These are phyloP conservation scores for Shiraia sp. DNA, from an alignment of 2,329 filamentous ascomycete species.

Conservation along the genomic window DNA sequence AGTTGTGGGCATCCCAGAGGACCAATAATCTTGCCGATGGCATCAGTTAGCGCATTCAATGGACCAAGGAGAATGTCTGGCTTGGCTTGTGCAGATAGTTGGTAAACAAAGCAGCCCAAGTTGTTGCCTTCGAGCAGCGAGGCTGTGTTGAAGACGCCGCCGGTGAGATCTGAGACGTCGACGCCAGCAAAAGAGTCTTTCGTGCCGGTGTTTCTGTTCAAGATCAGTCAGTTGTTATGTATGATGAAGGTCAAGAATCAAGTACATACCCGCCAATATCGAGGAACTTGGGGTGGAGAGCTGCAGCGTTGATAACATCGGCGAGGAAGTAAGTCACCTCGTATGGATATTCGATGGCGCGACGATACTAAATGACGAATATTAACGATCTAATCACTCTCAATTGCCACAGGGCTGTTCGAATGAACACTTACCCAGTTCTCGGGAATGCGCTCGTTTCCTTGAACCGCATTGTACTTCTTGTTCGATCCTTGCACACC, in stretches of 20 bases:
- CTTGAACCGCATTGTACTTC: constrained; percentile 21
- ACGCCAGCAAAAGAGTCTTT: constrained; percentile 26
- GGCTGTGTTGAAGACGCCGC: constrained; percentile 18
- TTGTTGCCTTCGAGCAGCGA: constrained; percentile 20
- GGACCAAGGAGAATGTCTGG: constrained; percentile 22
- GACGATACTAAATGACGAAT: constrained; percentile 15
- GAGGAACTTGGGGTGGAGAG: constrained; percentile 27
- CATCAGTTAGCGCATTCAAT: constrained; percentile 15
- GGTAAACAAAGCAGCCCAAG: constrained; percentile 19
- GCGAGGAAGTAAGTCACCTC: constrained; percentile 23
- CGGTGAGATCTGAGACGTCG: constrained; percentile 17
- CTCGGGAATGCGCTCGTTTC: constrained; percentile 21
- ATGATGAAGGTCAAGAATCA: not conserved
- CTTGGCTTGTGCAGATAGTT: constrained; percentile 24
- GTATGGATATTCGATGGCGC: constrained; percentile 26
- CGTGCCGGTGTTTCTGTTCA: constrained; percentile 22
- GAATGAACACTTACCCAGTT: constrained; percentile 16
- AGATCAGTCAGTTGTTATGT: not conserved
- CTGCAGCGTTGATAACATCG: constrained; percentile 19
- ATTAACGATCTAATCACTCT: no score
- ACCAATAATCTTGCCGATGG: constrained; percentile 17
- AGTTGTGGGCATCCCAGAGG: constrained; percentile 20
- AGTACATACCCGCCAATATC: constrained; percentile 19
- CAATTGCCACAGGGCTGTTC: not conserved
- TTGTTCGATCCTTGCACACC: constrained; percentile 18